Evolutionary conservation across 1,139 yeast genomes (phyloP).

Genomic region (Torulaspora pretoriensis): DNA sequence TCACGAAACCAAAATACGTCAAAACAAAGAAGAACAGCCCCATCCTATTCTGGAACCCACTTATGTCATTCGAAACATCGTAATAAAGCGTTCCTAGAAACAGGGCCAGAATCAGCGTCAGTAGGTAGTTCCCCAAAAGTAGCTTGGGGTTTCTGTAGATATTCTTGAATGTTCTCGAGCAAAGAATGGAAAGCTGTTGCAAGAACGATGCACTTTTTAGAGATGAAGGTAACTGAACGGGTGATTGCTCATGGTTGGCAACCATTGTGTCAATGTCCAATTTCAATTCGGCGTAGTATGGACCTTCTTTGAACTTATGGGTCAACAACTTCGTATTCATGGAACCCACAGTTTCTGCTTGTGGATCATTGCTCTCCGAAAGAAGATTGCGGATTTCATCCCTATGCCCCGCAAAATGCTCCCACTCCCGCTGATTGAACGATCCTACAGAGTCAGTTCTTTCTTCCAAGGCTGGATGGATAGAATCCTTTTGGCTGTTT

Average conservation of each 20-base stretch:
- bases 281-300: conserved; percentile 45
- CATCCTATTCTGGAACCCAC: conserved; percentile 92
- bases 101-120: conserved; percentile 70
- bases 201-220: conserved; percentile 52
- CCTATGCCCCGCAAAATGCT: conserved; percentile 79
- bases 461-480: conserved; percentile 11
- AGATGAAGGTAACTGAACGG: conserved; percentile 16
- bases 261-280: conserved; percentile 46
- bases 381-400: conserved; percentile 51
- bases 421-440: conserved; percentile 80
- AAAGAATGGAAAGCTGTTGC: conserved; percentile 63
- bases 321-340: conserved; percentile 34
- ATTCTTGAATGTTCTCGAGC: conserved; percentile 86
- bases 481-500: conserved; percentile 7
- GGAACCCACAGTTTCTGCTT: conserved; percentile 20
- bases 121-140: conserved; percentile 72
- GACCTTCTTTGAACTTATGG: conserved; percentile 47
- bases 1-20: conserved; percentile 89
- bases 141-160: conserved; percentile 87
- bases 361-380: conserved; percentile 30
- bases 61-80: conserved; percentile 77
- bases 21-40: conserved; percentile 88
- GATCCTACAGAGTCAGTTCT: conserved; percentile 23
- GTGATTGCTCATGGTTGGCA: conserved; percentile 21
- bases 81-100: conserved; percentile 86